Evolutionary conservation across 2,329 filamentous ascomycete species (phyloP).

Genomic region (Cryphonectria parasitica): DNA sequence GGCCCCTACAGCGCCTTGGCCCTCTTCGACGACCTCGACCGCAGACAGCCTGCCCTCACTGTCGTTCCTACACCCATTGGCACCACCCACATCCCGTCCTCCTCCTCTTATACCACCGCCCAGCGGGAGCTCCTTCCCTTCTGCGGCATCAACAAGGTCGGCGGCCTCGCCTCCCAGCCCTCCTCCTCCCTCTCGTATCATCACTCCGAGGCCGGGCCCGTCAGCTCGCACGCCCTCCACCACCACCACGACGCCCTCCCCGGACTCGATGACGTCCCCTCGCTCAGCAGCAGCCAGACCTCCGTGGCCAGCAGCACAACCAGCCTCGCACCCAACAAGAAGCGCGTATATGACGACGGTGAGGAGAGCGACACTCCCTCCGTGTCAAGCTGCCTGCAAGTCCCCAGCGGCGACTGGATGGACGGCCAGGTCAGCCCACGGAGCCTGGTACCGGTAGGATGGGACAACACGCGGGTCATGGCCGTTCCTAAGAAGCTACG

Average conservation of each 20-base stretch:
- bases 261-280: conserved; percentile 47
- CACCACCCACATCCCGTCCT: conserved; percentile 32
- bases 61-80: conserved; percentile 27
- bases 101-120: conserved; percentile 34
- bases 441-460: conserved; percentile 43
- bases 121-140: conserved; percentile 74
- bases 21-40: conserved; percentile 45
- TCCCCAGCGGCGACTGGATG: conserved; percentile 35
- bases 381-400: conserved; percentile 24
- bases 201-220: not conserved
- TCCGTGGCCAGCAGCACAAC: conserved; percentile 46
- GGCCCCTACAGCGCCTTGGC: conserved; percentile 54
- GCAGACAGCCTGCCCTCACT: conserved; percentile 26
- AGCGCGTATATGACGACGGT: conserved; percentile 53
- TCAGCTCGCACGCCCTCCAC: conserved; percentile 31
- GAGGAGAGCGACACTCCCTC: conserved; percentile 39
- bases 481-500: conserved; percentile 47
- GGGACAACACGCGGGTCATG: conserved; percentile 49
- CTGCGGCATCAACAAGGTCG: conserved; percentile 78
- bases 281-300: conserved; percentile 60
- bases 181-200: conserved; percentile 13
- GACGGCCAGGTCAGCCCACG: conserved; percentile 47
- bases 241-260: conserved; percentile 36
- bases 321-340: conserved; percentile 37
- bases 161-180: conserved; percentile 66